These are phyloP conservation scores for Wallacemonas sp. DNA, from an alignment of 208 protist species.

Conservation along the genomic window DNA sequence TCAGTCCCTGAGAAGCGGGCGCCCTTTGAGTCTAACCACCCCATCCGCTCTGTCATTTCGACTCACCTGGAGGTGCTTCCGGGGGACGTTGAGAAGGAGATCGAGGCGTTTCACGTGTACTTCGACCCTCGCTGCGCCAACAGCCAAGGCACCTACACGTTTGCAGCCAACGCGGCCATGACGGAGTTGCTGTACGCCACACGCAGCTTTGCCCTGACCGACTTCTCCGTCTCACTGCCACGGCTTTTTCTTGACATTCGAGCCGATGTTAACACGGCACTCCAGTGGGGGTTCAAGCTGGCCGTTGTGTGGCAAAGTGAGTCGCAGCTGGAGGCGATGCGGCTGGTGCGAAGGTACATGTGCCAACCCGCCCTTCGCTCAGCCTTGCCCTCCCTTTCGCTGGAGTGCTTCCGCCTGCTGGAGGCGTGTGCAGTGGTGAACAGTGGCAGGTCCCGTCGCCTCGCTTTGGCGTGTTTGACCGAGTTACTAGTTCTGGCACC, in stretches of 20 bases:
- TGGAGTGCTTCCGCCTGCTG: conserved; percentile 56
- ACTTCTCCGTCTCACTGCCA: conserved; percentile 50
- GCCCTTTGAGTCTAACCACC: conserved; percentile 78
- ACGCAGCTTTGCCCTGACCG: conserved; percentile 44
- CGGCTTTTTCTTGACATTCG: conserved; percentile 72
- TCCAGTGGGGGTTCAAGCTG: conserved; percentile 87
- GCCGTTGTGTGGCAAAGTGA: conserved; percentile 67
- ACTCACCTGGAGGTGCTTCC: conserved; percentile 67
- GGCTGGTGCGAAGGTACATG: conserved; percentile 43
- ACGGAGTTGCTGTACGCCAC: conserved; percentile 50
- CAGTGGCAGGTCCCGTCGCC: conserved; percentile 70
- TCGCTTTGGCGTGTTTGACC: conserved; percentile 71
- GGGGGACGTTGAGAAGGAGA: conserved; percentile 44
- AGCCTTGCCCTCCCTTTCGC: conserved; percentile 32
- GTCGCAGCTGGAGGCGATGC: conserved; percentile 59
- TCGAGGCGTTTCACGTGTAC: conserved; percentile 30
- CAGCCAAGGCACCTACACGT: conserved; percentile 60
- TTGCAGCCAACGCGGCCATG: conserved; percentile 54
- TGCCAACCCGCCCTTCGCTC: conserved; percentile 23
- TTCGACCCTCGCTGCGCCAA: conserved; percentile 64
- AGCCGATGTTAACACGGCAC: conserved; percentile 36
- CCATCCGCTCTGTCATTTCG: conserved; percentile 45
- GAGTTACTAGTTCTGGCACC: conserved; percentile 50
- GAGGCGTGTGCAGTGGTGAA: conserved; percentile 41
- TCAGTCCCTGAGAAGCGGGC: conserved; percentile 44